Evolutionary conservation across 805 yeast species (phyloP).

Genomic region (Metschnikowia picachoensis): DNA sequence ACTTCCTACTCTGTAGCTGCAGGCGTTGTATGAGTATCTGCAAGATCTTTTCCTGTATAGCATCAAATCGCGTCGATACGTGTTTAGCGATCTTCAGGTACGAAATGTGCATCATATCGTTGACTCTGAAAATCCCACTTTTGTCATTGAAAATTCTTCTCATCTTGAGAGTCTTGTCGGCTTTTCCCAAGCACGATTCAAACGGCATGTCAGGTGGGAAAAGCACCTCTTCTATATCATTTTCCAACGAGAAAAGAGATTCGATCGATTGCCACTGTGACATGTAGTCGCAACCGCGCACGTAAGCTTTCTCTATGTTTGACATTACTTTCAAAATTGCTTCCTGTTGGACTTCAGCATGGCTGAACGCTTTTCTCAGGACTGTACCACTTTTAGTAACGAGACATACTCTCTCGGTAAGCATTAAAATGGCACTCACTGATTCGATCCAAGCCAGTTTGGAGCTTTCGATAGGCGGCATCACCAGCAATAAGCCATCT

Average conservation of each 20-base stretch:
- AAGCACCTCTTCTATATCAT: conserved; percentile 11
- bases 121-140: conserved; percentile 18
- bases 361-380: neutral
- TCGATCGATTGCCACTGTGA: conserved; percentile 54
- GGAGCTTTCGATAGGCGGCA: conserved; percentile 39
- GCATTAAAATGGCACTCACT: conserved; percentile 17
- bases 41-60: neutral
- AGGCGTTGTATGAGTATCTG: conserved; percentile 4
- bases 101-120: conserved; percentile 3
- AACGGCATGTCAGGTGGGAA: conserved; percentile 16
- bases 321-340: conserved; percentile 1
- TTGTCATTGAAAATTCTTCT: conserved; percentile 50
- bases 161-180: conserved; percentile 41
- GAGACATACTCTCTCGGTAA: conserved; percentile 16
- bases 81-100: conserved; percentile 4
- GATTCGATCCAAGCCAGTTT: conserved; percentile 27
- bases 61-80: conserved; percentile 1
- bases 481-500: conserved; percentile 32
- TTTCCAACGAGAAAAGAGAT: neutral
- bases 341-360: neutral
- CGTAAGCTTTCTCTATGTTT: neutral
- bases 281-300: neutral
- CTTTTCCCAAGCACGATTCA: conserved; percentile 45
- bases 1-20: neutral
- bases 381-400: conserved; percentile 1